These are phyloP conservation scores for Didymella glomerata DNA, from an alignment of 2,329 filamentous ascomycete species.

Conservation along the genomic window DNA sequence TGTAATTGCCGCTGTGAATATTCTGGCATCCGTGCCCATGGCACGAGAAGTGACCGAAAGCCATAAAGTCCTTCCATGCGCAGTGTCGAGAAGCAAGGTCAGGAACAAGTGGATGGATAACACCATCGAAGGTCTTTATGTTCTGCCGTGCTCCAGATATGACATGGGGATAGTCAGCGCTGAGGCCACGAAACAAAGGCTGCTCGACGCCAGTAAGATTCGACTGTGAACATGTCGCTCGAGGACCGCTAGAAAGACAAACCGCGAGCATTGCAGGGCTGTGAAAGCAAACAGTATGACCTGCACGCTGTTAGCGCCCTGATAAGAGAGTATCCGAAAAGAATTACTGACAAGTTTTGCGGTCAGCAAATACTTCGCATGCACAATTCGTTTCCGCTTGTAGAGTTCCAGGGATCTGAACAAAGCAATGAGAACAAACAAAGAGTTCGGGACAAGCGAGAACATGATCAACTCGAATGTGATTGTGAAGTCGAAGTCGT, in stretches of 20 bases:
- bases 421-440: not conserved
- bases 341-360: not conserved
- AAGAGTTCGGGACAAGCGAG: not conserved
- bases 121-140: not conserved
- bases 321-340: not conserved
- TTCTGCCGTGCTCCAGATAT: not conserved
- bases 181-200: not conserved
- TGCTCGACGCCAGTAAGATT: not conserved
- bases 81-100: not conserved
- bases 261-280: not conserved
- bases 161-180: not conserved
- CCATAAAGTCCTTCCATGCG: not conserved
- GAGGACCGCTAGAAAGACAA: not conserved
- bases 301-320: not conserved
- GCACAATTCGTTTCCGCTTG: not conserved
- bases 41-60: not conserved
- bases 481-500: not conserved
- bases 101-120: not conserved
- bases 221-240: not conserved
- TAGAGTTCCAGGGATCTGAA: not conserved
- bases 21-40: not conserved
- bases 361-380: not conserved
- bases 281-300: not conserved
- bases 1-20: not conserved
- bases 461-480: not conserved